phyloP scores from a whole-genome alignment of 345 rosid species.

The Bruguiera gymnorhiza region DNA sequence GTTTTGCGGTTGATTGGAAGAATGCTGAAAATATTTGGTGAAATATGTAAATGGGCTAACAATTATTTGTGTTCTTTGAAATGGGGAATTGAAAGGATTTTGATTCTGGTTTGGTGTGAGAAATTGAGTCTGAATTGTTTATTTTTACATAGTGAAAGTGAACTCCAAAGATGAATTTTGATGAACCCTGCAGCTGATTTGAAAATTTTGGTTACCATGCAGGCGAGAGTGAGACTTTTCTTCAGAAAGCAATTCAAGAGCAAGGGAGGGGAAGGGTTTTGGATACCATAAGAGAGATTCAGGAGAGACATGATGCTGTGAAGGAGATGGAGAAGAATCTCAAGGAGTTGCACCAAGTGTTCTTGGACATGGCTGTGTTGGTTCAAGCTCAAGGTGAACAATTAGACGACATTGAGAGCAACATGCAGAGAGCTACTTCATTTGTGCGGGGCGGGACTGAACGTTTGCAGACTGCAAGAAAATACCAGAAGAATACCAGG shows the following conservation, averaged over 20 bases:
- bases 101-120: too few species aligned
- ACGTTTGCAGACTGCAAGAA: slow-evolving; percentile 55
- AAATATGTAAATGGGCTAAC: too few species aligned
- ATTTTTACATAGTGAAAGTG: too few species aligned
- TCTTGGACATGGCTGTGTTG: slow-evolving; percentile 81
- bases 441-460: slow-evolving; percentile 57
- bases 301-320: slow-evolving; percentile 87
- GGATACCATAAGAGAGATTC: slow-evolving; percentile 77
- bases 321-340: slow-evolving; percentile 77
- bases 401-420: slow-evolving; percentile 74
- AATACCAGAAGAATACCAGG: slow-evolving; percentile 64
- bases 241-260: slow-evolving; percentile 86
- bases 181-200: not conserved
- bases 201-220: slow-evolving; percentile 13
- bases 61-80: too few species aligned
- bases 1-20: too few species aligned
- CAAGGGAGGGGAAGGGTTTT: slow-evolving; percentile 79
- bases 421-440: slow-evolving; percentile 71
- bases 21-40: too few species aligned
- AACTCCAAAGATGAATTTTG: not conserved
- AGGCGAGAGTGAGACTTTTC: slow-evolving; percentile 89
- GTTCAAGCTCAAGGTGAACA: slow-evolving; percentile 76
- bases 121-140: too few species aligned
- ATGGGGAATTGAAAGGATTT: too few species aligned
- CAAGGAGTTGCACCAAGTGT: slow-evolving; percentile 82